A percentile compares a stretch with the other conserved stretches of the same genome.
phyloP scores from a whole-genome alignment of 2,329 filamentous ascomycete species.

The Didymella keratinophila region DNA sequence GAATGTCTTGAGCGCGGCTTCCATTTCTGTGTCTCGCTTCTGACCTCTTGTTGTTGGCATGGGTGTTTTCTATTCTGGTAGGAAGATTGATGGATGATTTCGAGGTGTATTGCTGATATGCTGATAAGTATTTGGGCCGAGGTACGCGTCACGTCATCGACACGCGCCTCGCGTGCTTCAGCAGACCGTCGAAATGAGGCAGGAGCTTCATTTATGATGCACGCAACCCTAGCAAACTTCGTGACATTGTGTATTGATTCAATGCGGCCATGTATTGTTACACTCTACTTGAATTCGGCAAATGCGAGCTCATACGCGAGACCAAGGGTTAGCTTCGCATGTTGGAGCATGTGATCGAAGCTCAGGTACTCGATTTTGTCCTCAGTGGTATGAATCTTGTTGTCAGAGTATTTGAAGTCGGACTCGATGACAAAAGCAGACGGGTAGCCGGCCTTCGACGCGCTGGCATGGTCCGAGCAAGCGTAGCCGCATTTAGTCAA shows the following conservation, averaged over 20 bases:
- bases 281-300: constrained; percentile 66
- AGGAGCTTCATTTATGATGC: neutral
- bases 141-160: constrained; percentile 33
- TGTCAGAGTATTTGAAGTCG: constrained; percentile 69
- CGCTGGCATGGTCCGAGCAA: constrained; percentile 77
- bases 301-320: constrained; percentile 86
- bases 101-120: neutral
- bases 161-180: constrained; percentile 22
- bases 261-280: neutral
- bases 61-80: neutral
- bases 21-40: constrained; percentile 57
- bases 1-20: constrained; percentile 77
- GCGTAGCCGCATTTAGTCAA: constrained; percentile 91
- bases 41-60: constrained; percentile 42
- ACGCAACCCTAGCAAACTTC: neutral
- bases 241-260: neutral
- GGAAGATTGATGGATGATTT: neutral
- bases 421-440: constrained; percentile 80
- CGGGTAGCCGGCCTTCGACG: constrained; percentile 76
- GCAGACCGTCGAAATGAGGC: neutral
- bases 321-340: constrained; percentile 83
- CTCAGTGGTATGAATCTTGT: constrained; percentile 74
- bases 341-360: constrained; percentile 92
- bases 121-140: constrained; percentile 16
- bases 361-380: constrained; percentile 76